Evolutionary conservation across 2,329 filamentous ascomycete species (phyloP).

Genomic region (Waltergamsia citrina): DNA sequence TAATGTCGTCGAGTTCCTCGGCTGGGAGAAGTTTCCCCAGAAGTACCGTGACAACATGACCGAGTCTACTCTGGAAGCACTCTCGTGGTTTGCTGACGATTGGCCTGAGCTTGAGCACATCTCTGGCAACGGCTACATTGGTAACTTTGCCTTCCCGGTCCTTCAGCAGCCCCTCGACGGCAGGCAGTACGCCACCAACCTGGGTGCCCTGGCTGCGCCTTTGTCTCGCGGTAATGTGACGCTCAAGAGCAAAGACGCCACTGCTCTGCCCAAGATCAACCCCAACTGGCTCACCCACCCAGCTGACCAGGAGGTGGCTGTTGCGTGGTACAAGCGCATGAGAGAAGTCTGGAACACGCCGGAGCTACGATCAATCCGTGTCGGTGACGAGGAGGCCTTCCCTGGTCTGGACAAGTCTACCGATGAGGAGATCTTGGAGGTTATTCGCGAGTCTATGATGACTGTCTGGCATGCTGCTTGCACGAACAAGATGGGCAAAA

Average conservation of each 20-base stretch:
- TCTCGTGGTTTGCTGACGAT: constrained; percentile 7
- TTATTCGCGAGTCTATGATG: constrained; percentile 28
- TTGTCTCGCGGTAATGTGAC: constrained; percentile 48
- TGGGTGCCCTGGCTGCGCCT: constrained; percentile 24
- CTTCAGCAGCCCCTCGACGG: constrained; percentile 8
- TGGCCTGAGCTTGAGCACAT: constrained; percentile 16
- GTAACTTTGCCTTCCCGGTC: constrained; percentile 8
- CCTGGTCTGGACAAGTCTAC: constrained; percentile 26
- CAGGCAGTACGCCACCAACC: constrained; percentile 12
- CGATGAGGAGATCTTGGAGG: constrained; percentile 33
- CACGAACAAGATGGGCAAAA: constrained; percentile 43
- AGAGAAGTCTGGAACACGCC: constrained; percentile 30
- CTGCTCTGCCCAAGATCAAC: constrained; percentile 51
- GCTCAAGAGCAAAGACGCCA: constrained; percentile 49
- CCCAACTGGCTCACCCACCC: constrained; percentile 46
- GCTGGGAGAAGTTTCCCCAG: constrained; percentile 14
- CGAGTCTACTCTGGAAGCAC: constrained; percentile 6
- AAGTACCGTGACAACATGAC: constrained; percentile 9
- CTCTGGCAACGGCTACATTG: constrained; percentile 15
- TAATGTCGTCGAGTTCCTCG: constrained; percentile 13
- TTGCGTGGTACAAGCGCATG: constrained; percentile 35
- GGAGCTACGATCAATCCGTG: constrained; percentile 20
- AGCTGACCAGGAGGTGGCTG: constrained; percentile 28
- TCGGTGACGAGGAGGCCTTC: constrained; percentile 24
- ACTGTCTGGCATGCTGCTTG: constrained; percentile 50